phyloP scores from a whole-genome alignment of 2,329 filamentous ascomycete genomes.

The Coniochaeta sp. region DNA sequence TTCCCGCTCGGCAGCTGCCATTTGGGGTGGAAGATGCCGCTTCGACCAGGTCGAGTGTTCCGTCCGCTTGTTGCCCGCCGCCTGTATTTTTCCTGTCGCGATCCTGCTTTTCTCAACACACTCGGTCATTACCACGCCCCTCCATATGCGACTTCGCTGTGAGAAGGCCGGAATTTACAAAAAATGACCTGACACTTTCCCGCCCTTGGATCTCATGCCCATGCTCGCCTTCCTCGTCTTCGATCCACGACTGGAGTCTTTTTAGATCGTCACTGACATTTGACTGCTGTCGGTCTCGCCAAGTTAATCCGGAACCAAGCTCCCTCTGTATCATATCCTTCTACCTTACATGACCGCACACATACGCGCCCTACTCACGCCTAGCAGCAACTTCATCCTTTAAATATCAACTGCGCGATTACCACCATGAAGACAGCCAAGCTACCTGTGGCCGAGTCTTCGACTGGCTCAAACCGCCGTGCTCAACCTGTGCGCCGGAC shows the following conservation, averaged over 20 bases:
- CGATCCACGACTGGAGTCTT: background rate
- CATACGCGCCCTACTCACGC: background rate
- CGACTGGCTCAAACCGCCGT: slow-evolving; percentile 34
- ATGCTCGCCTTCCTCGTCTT: background rate
- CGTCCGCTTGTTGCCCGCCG: background rate
- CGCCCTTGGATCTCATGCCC: background rate
- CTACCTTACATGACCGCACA: background rate
- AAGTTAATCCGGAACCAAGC: background rate
- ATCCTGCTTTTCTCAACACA: background rate
- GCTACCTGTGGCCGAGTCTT: slow-evolving; percentile 29
- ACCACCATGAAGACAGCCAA: slow-evolving; percentile 49
- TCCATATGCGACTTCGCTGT: background rate
- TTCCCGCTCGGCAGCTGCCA: background rate
- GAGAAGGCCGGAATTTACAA: background rate
- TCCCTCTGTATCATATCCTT: background rate
- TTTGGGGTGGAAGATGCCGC: background rate
- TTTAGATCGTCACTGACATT: background rate
- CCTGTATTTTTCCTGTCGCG: slow-evolving; percentile 1
- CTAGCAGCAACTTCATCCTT: background rate
- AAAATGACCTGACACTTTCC: background rate
- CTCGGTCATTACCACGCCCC: background rate
- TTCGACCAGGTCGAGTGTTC: background rate
- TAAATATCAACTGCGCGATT: background rate
- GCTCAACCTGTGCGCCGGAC: slow-evolving; percentile 59
- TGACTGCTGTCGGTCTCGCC: background rate